Percentiles rank a stretch among this genome's conserved stretches.
Conservation (phyloP, 495 filamentous ascomycete species). For the Staphylotrichum tortipilum region DNA sequence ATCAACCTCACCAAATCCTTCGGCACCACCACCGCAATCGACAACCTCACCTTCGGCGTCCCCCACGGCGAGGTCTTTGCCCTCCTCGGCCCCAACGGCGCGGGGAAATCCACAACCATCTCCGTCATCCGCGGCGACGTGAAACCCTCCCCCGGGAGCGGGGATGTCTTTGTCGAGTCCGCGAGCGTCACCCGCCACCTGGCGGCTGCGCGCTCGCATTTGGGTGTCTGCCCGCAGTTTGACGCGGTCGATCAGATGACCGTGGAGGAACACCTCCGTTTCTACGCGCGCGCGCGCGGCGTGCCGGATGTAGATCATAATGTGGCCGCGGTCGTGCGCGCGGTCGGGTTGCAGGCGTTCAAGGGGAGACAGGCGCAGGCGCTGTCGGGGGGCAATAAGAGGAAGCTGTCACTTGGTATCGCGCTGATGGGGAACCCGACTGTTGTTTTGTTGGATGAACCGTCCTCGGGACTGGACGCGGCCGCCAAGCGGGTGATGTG, state of each 20-base stretch:
- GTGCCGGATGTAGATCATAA: constrained; percentile 56
- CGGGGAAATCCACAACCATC: constrained; percentile 81
- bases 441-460: constrained; percentile 65
- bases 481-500: constrained; percentile 70
- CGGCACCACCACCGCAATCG: constrained; percentile 59
- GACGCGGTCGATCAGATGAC: constrained; percentile 64
- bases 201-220: constrained; percentile 54
- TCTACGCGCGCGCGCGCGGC: constrained; percentile 66
- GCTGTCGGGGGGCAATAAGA: constrained; percentile 57
- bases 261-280: constrained; percentile 58
- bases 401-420: constrained; percentile 57
- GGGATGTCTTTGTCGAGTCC: constrained; percentile 69
- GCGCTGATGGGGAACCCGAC: constrained; percentile 68
- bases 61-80: constrained; percentile 73
- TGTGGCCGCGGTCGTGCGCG: constrained; percentile 48
- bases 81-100: constrained; percentile 79
- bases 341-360: constrained; percentile 54
- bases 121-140: constrained; percentile 78
- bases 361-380: constrained; percentile 52
- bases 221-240: constrained; percentile 75
- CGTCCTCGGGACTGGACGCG: constrained; percentile 61
- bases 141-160: constrained; percentile 46
- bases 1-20: constrained; percentile 71
- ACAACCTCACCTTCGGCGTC: constrained; percentile 75
- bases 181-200: constrained; percentile 57